These are phyloP conservation scores for Scheffersomyces parashehatae DNA, from an alignment of 1,139 yeast species.

Conservation along the genomic window DNA sequence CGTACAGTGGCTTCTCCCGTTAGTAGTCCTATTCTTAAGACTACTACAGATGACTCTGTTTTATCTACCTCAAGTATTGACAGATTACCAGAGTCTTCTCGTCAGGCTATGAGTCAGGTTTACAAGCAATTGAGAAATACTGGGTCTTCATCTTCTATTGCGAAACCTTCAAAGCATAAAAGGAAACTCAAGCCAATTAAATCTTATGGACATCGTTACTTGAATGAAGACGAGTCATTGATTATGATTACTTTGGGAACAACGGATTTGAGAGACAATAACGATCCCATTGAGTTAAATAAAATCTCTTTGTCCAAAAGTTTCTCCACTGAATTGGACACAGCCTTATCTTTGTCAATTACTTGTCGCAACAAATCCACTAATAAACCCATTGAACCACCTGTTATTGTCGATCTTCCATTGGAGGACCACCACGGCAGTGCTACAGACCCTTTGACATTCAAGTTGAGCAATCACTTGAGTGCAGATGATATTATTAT, in stretches of 20 bases:
- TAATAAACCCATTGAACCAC: conserved; percentile 55
- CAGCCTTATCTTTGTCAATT: conserved; percentile 78
- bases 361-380: conserved; percentile 50
- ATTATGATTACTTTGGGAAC: conserved; percentile 83
- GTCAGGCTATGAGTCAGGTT: conserved; percentile 36
- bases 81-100: conserved; percentile 40
- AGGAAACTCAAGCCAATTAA: conserved; percentile 56
- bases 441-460: conserved; percentile 80
- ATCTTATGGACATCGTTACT: conserved; percentile 83
- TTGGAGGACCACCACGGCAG: conserved; percentile 75
- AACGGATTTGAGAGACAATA: conserved; percentile 66
- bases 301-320: conserved; percentile 74
- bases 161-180: conserved; percentile 26
- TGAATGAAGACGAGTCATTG: conserved; percentile 63
- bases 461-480: conserved; percentile 55
- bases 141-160: conserved; percentile 22
- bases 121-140: conserved; percentile 40
- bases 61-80: conserved; percentile 31
- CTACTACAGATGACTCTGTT: not conserved
- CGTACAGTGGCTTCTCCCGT: conserved; percentile 22
- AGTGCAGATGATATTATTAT: conserved; percentile 59
- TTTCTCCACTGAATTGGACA: conserved; percentile 80
- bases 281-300: conserved; percentile 68
- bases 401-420: conserved; percentile 77
- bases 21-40: conserved; percentile 12